These are phyloP conservation scores for Mortierella sp. DNA, from an alignment of 371 early-diverging fungal genomes.

Conservation along the genomic window DNA sequence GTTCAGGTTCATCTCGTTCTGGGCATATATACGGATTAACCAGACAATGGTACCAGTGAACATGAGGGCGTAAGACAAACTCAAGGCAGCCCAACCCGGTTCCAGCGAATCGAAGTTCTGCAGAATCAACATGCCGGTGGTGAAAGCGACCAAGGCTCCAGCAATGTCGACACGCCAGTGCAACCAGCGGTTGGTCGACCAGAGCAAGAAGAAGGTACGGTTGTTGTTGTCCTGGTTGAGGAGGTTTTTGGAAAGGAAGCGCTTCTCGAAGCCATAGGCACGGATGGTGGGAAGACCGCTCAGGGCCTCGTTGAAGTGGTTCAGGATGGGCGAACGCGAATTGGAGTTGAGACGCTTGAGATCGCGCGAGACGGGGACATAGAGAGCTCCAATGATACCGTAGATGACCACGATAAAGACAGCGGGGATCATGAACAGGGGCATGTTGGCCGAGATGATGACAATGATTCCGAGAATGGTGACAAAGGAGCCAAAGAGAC, in stretches of 20 bases:
- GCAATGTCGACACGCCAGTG: conserved; percentile 84
- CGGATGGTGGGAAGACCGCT: conserved; percentile 58
- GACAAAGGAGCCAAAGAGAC: conserved; percentile 61
- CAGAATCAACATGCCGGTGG: conserved; percentile 60
- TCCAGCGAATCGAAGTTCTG: conserved; percentile 72
- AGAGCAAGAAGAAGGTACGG: conserved; percentile 74
- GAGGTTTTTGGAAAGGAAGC: conserved; percentile 61
- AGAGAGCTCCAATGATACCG: conserved; percentile 68
- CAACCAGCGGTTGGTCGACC: conserved; percentile 82
- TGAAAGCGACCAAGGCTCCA: conserved; percentile 79
- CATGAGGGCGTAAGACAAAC: conserved; percentile 77
- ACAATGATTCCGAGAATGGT: conserved; percentile 74
- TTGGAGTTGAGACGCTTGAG: conserved; percentile 86
- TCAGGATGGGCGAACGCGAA: conserved; percentile 80
- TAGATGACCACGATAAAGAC: conserved; percentile 61
- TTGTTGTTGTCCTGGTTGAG: conserved; percentile 65
- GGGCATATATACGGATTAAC: conserved; percentile 83
- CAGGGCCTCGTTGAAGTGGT: conserved; percentile 81
- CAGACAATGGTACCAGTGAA: conserved; percentile 80
- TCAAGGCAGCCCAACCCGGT: conserved; percentile 80
- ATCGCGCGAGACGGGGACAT: conserved; percentile 81
- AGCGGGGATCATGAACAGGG: conserved; percentile 68
- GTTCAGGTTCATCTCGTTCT: conserved; percentile 74
- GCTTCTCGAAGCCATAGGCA: conserved; percentile 63
- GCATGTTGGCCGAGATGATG: conserved; percentile 71